A percentile compares a stretch with the other conserved stretches of the same genome.
phyloP scores from a whole-genome alignment of 352 stramenopile genomes.

The Pythium sp. region DNA sequence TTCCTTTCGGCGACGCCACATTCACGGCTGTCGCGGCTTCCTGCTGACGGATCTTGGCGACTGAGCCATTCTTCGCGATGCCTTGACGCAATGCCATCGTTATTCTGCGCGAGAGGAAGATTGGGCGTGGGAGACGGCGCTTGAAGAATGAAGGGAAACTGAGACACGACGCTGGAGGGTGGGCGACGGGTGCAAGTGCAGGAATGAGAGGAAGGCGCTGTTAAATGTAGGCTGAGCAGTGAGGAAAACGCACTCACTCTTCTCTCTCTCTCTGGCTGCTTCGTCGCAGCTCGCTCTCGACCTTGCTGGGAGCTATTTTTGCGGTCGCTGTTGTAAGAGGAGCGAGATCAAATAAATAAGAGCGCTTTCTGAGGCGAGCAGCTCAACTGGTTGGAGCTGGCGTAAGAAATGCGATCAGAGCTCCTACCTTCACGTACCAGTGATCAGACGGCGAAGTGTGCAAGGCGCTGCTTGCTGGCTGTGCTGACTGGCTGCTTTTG shows the following conservation, averaged over 20 bases:
- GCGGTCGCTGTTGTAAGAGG: background rate
- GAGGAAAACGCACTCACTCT: background rate
- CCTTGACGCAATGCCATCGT: slow-evolving; percentile 41
- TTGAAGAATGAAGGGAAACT: slow-evolving; percentile 8
- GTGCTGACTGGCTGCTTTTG: background rate
- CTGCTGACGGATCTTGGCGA: slow-evolving; percentile 57
- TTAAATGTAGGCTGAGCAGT: background rate
- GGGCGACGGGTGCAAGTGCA: slow-evolving; percentile 10
- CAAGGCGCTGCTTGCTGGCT: background rate
- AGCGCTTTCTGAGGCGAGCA: background rate
- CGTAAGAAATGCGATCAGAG: background rate
- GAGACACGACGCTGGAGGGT: slow-evolving; percentile 4
- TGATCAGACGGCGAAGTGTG: background rate
- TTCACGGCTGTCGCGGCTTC: slow-evolving; percentile 52
- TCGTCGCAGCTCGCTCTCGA: background rate
- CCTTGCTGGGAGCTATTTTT: background rate
- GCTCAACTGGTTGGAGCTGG: background rate
- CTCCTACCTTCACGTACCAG: background rate
- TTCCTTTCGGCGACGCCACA: slow-evolving; percentile 79
- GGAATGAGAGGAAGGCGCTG: slow-evolving; percentile 7
- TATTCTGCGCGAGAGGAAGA: background rate
- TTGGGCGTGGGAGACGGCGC: background rate
- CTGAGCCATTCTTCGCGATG: slow-evolving; percentile 44
- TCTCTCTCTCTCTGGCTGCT: background rate
- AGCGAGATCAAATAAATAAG: background rate